Conservation (phyloP, 2,329 filamentous ascomycete species). For the Magnaporthiopsis poae region DNA sequence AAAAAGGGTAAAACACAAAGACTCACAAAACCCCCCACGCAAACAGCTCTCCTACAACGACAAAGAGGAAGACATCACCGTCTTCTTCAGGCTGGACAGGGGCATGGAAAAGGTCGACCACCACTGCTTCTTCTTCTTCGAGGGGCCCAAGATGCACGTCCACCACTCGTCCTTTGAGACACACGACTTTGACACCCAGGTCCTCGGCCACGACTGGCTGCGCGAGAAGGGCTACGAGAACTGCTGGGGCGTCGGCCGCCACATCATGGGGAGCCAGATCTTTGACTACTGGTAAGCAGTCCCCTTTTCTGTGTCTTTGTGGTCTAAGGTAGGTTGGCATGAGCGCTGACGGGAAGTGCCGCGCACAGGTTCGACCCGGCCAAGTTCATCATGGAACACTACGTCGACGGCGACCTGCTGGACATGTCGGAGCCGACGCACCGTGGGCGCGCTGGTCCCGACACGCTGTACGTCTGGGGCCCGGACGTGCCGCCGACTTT, state of each 20-base stretch:
- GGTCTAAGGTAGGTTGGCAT: too few species aligned
- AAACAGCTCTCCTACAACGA: conserved; percentile 28
- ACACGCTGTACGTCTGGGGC: conserved; percentile 38
- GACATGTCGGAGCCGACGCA: conserved; percentile 42
- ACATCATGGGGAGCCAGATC: conserved; percentile 60
- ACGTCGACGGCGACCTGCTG: conserved; percentile 60
- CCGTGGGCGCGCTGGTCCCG: conserved; percentile 28
- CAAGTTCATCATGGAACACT: conserved; percentile 58
- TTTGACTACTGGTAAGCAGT: conserved; percentile 59
- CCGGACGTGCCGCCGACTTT: conserved; percentile 21
- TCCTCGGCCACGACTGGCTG: conserved; percentile 61
- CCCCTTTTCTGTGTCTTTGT: too few species aligned
- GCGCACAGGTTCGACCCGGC: conserved; percentile 46
- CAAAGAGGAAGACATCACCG: conserved; percentile 27
- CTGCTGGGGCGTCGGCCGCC: conserved; percentile 62
- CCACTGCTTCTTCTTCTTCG: conserved; percentile 41
- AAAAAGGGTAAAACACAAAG: too few species aligned
- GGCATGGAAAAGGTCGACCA: conserved; percentile 38
- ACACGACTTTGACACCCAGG: conserved; percentile 61
- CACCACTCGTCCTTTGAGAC: conserved; percentile 64
- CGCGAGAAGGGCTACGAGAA: conserved; percentile 50
- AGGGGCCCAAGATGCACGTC: conserved; percentile 41
- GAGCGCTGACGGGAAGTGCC: background rate
- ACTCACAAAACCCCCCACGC: too few species aligned
- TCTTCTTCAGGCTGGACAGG: conserved; percentile 36